Percentiles rank a stretch among this genome's conserved stretches.
Evolutionary conservation across 1,139 yeast species (phyloP).

Genomic region (Hyphopichia burtonii): DNA sequence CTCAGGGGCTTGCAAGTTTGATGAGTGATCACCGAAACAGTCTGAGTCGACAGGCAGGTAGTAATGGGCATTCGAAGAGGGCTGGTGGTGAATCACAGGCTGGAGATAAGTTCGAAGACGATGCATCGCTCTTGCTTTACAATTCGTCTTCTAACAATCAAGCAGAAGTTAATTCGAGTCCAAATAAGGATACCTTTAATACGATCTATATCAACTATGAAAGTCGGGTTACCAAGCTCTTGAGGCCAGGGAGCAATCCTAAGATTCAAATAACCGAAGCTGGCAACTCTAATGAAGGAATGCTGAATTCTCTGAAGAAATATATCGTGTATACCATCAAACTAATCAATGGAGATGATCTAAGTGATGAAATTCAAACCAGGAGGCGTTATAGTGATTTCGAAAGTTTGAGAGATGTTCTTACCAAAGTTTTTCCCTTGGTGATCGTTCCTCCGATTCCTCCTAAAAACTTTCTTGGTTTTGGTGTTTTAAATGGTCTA

Average conservation of each 20-base stretch:
- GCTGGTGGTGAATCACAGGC: neutral
- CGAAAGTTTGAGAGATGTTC: constrained; percentile 71
- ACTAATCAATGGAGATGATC: constrained; percentile 32
- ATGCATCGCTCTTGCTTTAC: constrained; percentile 29
- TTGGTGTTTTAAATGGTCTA: constrained; percentile 36
- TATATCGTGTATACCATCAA: constrained; percentile 81
- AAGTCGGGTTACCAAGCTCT: constrained; percentile 36
- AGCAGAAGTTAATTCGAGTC: neutral
- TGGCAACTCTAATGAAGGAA: constrained; percentile 72
- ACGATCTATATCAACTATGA: constrained; percentile 37
- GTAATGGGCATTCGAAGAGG: constrained; percentile 4
- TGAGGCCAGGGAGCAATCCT: constrained; percentile 31
- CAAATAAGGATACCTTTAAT: constrained; percentile 18
- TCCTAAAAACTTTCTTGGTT: constrained; percentile 67
- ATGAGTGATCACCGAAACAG: constrained; percentile 13
- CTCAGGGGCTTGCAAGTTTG: constrained; percentile 31
- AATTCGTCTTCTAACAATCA: constrained; percentile 9
- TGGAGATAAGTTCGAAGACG: constrained; percentile 13
- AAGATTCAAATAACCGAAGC: constrained; percentile 68
- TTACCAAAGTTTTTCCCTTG: constrained; percentile 77
- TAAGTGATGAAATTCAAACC: constrained; percentile 54
- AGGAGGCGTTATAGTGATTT: constrained; percentile 90
- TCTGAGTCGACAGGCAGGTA: neutral
- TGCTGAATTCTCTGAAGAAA: constrained; percentile 55
- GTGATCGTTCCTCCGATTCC: constrained; percentile 91